Evolutionary conservation across 441 rosid species (phyloP), one percentile per base, ranked within the genome.

Genomic region (Kokia cookei): DNA sequence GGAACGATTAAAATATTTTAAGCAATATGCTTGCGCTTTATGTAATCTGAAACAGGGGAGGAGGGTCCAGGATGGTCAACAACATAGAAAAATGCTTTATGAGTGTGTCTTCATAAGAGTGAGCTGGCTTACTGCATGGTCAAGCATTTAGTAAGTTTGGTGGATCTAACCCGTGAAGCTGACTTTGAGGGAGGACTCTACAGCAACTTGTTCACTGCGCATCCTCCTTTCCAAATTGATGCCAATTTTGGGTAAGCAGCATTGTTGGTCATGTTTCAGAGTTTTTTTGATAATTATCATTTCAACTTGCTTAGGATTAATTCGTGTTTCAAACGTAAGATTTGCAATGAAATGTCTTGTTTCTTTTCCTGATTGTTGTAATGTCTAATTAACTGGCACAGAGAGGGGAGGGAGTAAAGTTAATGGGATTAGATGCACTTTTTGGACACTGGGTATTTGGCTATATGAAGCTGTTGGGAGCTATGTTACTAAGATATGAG

Each of bases 211-310:
- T 95, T 95, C 86, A 85, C 95, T 5, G 96, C 97, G 5, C 97
- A 93, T 61, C 99, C 99, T 7, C 99, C 98, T 22, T 95, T 95
- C 75, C 98, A 93, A 78, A 95, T 95, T 5, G 99, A 95, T 80
- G 96, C 92, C 75, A 95, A 95, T 73, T 89, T 93, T 15, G 99
- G 98, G 98, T 95, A 85, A 86, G 10, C 69, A 45, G 51, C 17
- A 42, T 42, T 65, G 4, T 24, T 45, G 7, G 17, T 14, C 12
- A 40, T 11, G 14, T 17, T n/a, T 15, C 65, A 1, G 11, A 2
- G 42, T n/a, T 63, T 64, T 17, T 40, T 0, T 19, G n/a, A 11
- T 26, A 40, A 65, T 42, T 19, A 12, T 43, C n/a, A 11, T 45
- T 42, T 43, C 32, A 65, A 65, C 69, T 10, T 64, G 68, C 26